These are phyloP conservation scores for Corymbia citriodora DNA, from an alignment of 441 rosid genomes.

Conservation along the genomic window DNA sequence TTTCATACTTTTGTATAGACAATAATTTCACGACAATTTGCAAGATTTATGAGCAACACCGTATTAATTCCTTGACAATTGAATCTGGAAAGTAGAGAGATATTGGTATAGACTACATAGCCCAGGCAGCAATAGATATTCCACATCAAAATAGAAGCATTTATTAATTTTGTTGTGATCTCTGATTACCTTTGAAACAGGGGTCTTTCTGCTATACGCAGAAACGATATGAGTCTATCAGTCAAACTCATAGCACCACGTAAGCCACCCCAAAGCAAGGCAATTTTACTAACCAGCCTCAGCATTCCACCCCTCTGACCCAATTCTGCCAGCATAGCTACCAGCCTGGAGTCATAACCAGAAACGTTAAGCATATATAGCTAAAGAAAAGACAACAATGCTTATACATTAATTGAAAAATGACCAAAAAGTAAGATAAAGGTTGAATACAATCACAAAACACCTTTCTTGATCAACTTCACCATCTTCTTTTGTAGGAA, in stretches of 20 bases:
- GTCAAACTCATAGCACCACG: conserved; percentile 98
- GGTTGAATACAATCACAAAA: not conserved
- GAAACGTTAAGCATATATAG: not conserved
- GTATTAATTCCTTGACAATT: not conserved
- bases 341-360: conserved; percentile 46
- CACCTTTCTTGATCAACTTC: conserved; percentile 98
- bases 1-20: not conserved
- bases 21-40: not conserved
- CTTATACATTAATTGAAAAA: not conserved
- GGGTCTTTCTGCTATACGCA: conserved; percentile 77
- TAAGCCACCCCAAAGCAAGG: conserved; percentile 99
- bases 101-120: not conserved
- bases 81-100: not conserved
- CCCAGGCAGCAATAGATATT: not conserved
- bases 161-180: not conserved
- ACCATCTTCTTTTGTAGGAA: conserved; percentile 92
- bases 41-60: not conserved
- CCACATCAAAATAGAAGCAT: not conserved
- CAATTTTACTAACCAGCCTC: conserved; percentile 84
- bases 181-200: conserved; percentile 66
- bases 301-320: conserved; percentile 97
- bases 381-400: not conserved
- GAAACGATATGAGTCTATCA: conserved; percentile 70
- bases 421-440: not conserved
- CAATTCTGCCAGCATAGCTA: conserved; percentile 78